These are phyloP conservation scores for Fusarium sacchari DNA, from an alignment of 2,329 filamentous ascomycete species.

Conservation along the genomic window DNA sequence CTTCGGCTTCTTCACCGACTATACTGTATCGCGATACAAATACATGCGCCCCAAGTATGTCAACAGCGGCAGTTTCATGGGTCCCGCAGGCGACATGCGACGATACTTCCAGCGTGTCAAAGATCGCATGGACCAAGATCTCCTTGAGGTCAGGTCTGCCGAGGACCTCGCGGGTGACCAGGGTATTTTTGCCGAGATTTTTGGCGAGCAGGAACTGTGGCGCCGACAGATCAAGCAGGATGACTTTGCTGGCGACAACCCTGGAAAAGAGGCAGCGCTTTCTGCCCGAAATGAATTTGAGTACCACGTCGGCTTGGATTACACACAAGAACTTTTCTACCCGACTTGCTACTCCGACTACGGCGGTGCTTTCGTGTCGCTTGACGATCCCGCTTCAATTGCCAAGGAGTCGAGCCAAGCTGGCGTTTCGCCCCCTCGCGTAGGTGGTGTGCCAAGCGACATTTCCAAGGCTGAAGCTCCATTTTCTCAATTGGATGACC, in stretches of 20 bases:
- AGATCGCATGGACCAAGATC: slow-evolving; percentile 40
- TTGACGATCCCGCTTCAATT: slow-evolving; percentile 28
- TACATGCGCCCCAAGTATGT: slow-evolving; percentile 44
- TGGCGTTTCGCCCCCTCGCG: slow-evolving; percentile 40
- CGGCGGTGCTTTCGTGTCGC: slow-evolving; percentile 40
- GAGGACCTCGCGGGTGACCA: slow-evolving; percentile 44
- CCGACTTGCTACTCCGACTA: slow-evolving; percentile 45
- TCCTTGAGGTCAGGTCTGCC: slow-evolving; percentile 16
- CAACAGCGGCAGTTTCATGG: slow-evolving; percentile 47
- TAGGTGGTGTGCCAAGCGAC: slow-evolving; percentile 37
- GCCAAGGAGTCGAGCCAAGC: slow-evolving; percentile 25
- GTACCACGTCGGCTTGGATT: slow-evolving; percentile 45
- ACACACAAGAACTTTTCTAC: slow-evolving; percentile 45
- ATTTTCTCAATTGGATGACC: slow-evolving; percentile 11
- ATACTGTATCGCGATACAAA: slow-evolving; percentile 21
- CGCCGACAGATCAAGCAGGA: slow-evolving; percentile 25
- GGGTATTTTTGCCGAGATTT: slow-evolving; percentile 46
- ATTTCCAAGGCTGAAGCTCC: slow-evolving; percentile 29
- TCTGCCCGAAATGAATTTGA: slow-evolving; percentile 35
- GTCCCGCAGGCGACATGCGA: slow-evolving; percentile 43
- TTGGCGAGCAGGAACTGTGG: slow-evolving; percentile 44
- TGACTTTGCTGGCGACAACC: slow-evolving; percentile 22
- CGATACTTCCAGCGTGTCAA: slow-evolving; percentile 41
- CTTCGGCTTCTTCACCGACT: slow-evolving; percentile 40
- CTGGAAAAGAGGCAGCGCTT: slow-evolving; percentile 19